These are phyloP conservation scores for Condylostoma magnum DNA, from an alignment of 169 alveolate species.

Conservation along the genomic window DNA sequence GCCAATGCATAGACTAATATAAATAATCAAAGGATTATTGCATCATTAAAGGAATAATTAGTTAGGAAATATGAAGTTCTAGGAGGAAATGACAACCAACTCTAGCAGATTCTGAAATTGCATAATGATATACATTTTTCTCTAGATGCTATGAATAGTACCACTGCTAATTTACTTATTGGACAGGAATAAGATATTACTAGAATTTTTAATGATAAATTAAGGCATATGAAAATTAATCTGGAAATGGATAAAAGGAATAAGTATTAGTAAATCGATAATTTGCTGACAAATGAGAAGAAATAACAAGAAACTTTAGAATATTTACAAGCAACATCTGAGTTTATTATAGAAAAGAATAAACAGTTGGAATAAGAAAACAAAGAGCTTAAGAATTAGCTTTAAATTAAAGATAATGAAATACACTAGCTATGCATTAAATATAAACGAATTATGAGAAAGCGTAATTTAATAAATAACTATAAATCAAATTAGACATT, in stretches of 20 bases:
- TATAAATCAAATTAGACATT: too few species aligned
- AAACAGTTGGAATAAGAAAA: neutral
- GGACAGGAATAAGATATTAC: neutral
- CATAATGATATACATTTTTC: too few species aligned
- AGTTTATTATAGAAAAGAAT: neutral
- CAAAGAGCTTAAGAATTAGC: neutral
- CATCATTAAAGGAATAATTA: too few species aligned
- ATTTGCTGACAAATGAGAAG: neutral
- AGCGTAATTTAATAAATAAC: too few species aligned
- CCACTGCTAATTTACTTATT: too few species aligned
- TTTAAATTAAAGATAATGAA: neutral
- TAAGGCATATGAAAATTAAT: neutral
- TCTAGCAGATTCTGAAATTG: too few species aligned
- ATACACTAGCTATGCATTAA: neutral
- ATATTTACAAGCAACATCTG: neutral
- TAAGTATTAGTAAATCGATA: neutral
- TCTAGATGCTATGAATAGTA: too few species aligned
- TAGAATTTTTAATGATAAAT: conserved; percentile 2
- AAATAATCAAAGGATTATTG: too few species aligned
- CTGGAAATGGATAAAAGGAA: conserved; percentile 18
- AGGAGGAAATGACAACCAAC: too few species aligned
- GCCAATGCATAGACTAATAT: too few species aligned
- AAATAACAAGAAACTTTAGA: neutral
- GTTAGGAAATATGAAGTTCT: too few species aligned
- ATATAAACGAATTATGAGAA: too few species aligned